Evolutionary conservation across 2,329 filamentous ascomycete species (phyloP).

Genomic region (Botrytis tulipae): DNA sequence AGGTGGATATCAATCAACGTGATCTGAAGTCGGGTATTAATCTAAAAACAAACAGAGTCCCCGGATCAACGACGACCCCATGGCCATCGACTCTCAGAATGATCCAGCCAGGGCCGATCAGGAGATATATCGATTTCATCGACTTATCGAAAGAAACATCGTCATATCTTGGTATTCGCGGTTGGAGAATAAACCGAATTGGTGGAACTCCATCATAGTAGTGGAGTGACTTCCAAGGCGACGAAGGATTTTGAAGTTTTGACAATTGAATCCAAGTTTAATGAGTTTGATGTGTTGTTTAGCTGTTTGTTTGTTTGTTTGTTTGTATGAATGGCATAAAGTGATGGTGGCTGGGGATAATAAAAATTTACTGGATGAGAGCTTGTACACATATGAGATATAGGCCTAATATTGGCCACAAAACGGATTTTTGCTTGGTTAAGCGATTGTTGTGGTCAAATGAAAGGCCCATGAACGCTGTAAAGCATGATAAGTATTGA

Average conservation of each 20-base stretch:
- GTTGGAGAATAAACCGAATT: conserved; percentile 7
- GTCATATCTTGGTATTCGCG: conserved; percentile 10
- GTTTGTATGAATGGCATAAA: neutral
- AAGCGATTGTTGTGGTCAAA: conserved; percentile 3
- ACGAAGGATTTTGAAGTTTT: neutral
- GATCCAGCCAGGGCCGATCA: conserved; percentile 6
- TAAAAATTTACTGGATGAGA: conserved; percentile 7
- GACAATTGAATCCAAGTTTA: neutral
- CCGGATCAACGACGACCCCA: neutral
- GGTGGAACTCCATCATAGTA: neutral
- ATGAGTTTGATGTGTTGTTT: conserved; percentile 3
- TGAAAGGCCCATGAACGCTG: conserved; percentile 7
- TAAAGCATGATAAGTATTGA: conserved; percentile 3
- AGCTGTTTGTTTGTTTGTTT: neutral
- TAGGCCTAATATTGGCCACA: neutral
- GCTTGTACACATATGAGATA: conserved; percentile 11
- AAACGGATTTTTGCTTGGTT: neutral
- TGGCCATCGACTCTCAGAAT: neutral
- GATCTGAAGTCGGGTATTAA: neutral
- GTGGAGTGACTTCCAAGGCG: neutral
- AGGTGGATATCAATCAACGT: neutral
- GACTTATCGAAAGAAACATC: neutral
- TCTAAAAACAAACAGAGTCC: neutral
- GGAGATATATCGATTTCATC: neutral
- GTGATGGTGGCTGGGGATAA: neutral